These are phyloP conservation scores for Balansia obtecta DNA, from an alignment of 2,329 filamentous ascomycete genomes.

Conservation along the genomic window DNA sequence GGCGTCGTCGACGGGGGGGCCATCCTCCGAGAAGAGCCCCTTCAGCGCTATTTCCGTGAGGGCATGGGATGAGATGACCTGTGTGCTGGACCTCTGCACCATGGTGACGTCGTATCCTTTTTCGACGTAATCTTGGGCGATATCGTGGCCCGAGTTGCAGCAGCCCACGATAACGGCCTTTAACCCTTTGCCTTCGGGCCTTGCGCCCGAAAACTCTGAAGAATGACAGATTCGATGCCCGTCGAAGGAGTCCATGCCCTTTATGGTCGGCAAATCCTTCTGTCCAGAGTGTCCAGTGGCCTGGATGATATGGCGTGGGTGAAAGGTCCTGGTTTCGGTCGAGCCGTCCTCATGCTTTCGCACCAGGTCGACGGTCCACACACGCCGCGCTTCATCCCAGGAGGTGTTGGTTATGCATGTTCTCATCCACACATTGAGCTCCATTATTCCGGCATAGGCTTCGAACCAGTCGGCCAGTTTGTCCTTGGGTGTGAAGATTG, in stretches of 20 bases:
- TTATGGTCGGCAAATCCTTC: slow-evolving; percentile 45
- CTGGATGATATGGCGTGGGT: slow-evolving; percentile 52
- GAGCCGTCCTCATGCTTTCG: slow-evolving; percentile 36
- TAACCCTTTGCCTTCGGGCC: slow-evolving; percentile 33
- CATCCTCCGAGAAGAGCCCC: slow-evolving; percentile 35
- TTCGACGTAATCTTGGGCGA: slow-evolving; percentile 54
- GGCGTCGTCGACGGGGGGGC: slow-evolving; percentile 51
- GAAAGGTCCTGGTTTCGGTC: slow-evolving; percentile 38
- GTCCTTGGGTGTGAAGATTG: slow-evolving; percentile 59
- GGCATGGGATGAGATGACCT: slow-evolving; percentile 45
- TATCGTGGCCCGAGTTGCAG: slow-evolving; percentile 58
- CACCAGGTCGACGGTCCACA: slow-evolving; percentile 44
- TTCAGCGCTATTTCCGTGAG: slow-evolving; percentile 40
- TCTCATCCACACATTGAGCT: slow-evolving; percentile 54
- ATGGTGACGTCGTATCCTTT: slow-evolving; percentile 57
- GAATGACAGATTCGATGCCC: slow-evolving; percentile 51
- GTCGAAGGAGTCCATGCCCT: slow-evolving; percentile 43
- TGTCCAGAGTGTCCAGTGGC: slow-evolving; percentile 58
- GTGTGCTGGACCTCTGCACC: slow-evolving; percentile 54
- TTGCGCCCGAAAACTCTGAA: slow-evolving; percentile 43
- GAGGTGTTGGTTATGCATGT: slow-evolving; percentile 34
- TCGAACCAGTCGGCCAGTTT: slow-evolving; percentile 60
- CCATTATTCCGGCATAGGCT: slow-evolving; percentile 49
- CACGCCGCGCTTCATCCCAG: slow-evolving; percentile 35
- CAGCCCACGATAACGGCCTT: slow-evolving; percentile 54